Evolutionary conservation across 768 basidiomycete genomes (phyloP).

Genomic region (Termitomyces heimii): DNA sequence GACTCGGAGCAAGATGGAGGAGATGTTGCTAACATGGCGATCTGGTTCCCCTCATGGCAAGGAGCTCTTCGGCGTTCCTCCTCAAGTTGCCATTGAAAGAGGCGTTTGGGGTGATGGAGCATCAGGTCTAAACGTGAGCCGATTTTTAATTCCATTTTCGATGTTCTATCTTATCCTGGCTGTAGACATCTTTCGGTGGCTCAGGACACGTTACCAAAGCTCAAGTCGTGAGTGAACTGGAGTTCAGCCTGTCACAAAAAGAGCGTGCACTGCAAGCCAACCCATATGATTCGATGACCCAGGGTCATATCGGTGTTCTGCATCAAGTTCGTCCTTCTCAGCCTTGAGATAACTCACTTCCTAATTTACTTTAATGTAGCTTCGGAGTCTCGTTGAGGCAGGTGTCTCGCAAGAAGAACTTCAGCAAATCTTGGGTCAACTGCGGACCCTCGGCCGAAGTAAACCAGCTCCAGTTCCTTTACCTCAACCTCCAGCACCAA

Average conservation of each 20-base stretch:
- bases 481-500: slow-evolving; percentile 15
- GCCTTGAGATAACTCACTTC: neutral
- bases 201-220: slow-evolving; percentile 56
- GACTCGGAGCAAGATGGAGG: slow-evolving; percentile 94
- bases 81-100: slow-evolving; percentile 81
- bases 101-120: slow-evolving; percentile 70
- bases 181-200: slow-evolving; percentile 29
- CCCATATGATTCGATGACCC: slow-evolving; percentile 62
- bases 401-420: slow-evolving; percentile 80
- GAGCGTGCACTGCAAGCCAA: slow-evolving; percentile 67
- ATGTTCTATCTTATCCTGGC: slow-evolving; percentile 3
- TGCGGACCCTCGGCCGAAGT: slow-evolving; percentile 55
- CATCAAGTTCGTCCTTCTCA: slow-evolving; percentile 56
- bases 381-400: slow-evolving; percentile 67
- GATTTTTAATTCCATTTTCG: slow-evolving; percentile 7
- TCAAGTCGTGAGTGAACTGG: slow-evolving; percentile 79
- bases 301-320: slow-evolving; percentile 72
- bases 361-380: slow-evolving; percentile 28
- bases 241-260: slow-evolving; percentile 77
- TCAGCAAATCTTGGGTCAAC: slow-evolving; percentile 65
- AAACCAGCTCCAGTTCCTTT: slow-evolving; percentile 25
- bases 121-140: slow-evolving; percentile 31
- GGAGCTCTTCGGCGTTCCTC: slow-evolving; percentile 78
- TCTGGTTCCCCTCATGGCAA: slow-evolving; percentile 74
- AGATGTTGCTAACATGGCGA: slow-evolving; percentile 95